A percentile compares a stretch with the other conserved stretches of the same genome.
Evolutionary conservation across 2,329 filamentous ascomycete species (phyloP).

Genomic region (Penicillium sp.): DNA sequence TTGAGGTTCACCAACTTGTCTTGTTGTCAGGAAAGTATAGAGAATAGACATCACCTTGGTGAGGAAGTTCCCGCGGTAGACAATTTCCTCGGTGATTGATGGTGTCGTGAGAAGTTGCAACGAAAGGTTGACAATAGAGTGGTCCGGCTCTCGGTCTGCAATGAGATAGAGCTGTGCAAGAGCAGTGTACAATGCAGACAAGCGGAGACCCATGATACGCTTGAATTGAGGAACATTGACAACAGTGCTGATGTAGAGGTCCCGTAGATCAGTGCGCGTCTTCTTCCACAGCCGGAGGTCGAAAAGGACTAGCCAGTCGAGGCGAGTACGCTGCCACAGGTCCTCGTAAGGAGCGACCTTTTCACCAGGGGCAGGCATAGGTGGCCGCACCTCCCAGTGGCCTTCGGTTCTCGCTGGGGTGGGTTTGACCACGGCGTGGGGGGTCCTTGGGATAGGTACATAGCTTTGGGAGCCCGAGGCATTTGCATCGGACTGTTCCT

Average conservation of each 20-base stretch:
- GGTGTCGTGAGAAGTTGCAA: slow-evolving; percentile 95
- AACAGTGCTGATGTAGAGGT: slow-evolving; percentile 94
- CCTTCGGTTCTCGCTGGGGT: slow-evolving; percentile 54
- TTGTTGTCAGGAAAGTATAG: slow-evolving; percentile 93
- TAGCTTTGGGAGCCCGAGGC: slow-evolving; percentile 24
- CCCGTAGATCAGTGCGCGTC: slow-evolving; percentile 81
- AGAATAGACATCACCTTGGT: slow-evolving; percentile 94
- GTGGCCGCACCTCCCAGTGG: slow-evolving; percentile 84
- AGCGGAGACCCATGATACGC: slow-evolving; percentile 84
- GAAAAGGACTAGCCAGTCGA: slow-evolving; percentile 94
- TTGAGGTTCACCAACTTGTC: slow-evolving; percentile 91
- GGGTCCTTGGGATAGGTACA: slow-evolving; percentile 78
- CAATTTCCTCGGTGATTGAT: slow-evolving; percentile 92
- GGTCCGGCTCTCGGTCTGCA: slow-evolving; percentile 91
- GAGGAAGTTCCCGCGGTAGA: slow-evolving; percentile 91
- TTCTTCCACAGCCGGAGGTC: slow-evolving; percentile 97
- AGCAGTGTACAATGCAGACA: slow-evolving; percentile 90
- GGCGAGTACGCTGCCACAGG: slow-evolving; percentile 79
- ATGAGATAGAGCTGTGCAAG: slow-evolving; percentile 93
- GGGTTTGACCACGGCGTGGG: slow-evolving; percentile 50
- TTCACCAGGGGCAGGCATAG: slow-evolving; percentile 62
- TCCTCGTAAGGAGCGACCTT: slow-evolving; percentile 75
- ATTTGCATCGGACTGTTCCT: slow-evolving; percentile 16
- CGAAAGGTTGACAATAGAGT: slow-evolving; percentile 97
- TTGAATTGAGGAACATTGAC: slow-evolving; percentile 97